Evolutionary conservation across 73 alveolate genomes (phyloP).

Genomic region (Uronychia setigera): DNA sequence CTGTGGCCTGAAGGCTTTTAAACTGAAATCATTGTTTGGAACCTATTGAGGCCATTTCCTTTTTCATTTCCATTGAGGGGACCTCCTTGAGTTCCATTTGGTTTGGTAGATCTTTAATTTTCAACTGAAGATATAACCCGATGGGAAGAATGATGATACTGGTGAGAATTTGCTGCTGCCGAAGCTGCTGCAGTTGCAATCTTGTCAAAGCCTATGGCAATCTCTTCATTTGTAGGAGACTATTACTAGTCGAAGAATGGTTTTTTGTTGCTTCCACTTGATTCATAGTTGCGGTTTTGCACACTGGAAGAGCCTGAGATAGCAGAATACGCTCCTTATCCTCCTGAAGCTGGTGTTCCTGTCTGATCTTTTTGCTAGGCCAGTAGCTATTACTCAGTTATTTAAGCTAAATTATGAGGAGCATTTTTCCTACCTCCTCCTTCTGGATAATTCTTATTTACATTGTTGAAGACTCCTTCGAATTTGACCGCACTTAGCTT

Average conservation of each 20-base stretch:
- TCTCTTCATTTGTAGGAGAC: not conserved
- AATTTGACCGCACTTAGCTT: constrained; percentile 47
- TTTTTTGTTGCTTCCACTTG: not conserved
- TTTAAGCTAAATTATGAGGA: not conserved
- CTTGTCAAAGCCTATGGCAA: not conserved
- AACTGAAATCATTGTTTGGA: too few species aligned
- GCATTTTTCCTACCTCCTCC: not conserved
- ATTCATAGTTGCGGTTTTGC: not conserved
- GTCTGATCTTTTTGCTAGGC: too few species aligned
- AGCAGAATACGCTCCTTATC: not conserved
- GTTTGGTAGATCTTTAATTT: too few species aligned
- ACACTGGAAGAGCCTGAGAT: not conserved
- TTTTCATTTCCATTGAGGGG: too few species aligned
- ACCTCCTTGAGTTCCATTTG: too few species aligned
- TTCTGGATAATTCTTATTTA: not conserved
- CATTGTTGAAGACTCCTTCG: constrained; percentile 40
- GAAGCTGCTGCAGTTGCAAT: not conserved
- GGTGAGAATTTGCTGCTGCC: not conserved
- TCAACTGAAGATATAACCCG: too few species aligned
- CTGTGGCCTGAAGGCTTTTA: too few species aligned
- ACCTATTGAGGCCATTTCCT: too few species aligned
- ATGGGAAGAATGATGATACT: not conserved
- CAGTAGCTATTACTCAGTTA: too few species aligned
- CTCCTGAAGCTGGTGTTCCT: not conserved
- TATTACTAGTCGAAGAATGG: not conserved